Conservation (phyloP, 768 basidiomycete genomes). For the Trametes punicea region DNA sequence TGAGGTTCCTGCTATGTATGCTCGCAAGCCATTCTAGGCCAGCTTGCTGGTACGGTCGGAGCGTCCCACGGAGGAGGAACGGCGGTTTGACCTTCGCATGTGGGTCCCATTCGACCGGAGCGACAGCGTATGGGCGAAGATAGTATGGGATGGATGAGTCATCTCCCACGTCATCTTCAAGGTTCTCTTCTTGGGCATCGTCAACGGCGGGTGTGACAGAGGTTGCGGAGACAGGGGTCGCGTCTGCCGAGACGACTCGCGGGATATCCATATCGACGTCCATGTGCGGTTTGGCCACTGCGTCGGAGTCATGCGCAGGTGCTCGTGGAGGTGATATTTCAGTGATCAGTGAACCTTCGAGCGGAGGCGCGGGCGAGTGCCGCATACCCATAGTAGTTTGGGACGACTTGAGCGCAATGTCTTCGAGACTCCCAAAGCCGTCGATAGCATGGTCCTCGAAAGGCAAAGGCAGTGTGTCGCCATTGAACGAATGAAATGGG, state of each 20-base stretch:
- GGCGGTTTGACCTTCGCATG: conserved; percentile 58
- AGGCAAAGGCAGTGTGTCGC: neutral
- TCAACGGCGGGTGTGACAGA: conserved; percentile 19
- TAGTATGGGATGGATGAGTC: conserved; percentile 40
- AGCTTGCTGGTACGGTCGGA: conserved; percentile 91
- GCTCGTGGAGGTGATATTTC: too few species aligned
- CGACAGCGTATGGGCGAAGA: conserved; percentile 66
- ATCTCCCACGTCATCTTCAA: conserved; percentile 41
- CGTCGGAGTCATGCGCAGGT: too few species aligned
- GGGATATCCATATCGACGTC: too few species aligned
- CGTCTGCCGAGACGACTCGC: neutral
- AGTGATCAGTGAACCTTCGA: too few species aligned
- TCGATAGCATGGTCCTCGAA: neutral
- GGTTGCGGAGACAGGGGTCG: conserved; percentile 17
- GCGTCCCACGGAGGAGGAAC: conserved; percentile 76
- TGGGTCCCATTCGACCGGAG: conserved; percentile 65
- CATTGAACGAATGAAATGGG: neutral
- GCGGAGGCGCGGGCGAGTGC: too few species aligned
- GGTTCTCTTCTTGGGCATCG: conserved; percentile 33
- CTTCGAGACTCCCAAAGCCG: neutral
- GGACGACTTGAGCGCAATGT: neutral
- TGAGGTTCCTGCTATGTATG: conserved; percentile 74
- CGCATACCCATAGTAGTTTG: too few species aligned
- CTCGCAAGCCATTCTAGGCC: conserved; percentile 94
- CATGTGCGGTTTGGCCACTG: too few species aligned